A percentile compares a stretch with the other conserved stretches of the same genome.
Evolutionary conservation across 2,329 filamentous ascomycete species (phyloP).

Genomic region (Thelonectria olida): DNA sequence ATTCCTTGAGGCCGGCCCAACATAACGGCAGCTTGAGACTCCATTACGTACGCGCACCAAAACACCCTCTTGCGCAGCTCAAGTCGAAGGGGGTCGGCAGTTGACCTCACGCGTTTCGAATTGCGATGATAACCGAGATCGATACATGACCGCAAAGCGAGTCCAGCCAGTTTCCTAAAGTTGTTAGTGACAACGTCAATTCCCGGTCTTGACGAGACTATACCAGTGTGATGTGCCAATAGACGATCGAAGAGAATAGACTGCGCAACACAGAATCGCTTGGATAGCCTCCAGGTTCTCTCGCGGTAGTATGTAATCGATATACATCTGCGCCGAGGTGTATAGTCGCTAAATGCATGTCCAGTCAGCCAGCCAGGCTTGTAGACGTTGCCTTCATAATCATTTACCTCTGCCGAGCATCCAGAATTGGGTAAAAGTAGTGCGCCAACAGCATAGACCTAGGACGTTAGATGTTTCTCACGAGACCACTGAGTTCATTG

Average conservation of each 20-base stretch:
- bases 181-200: background rate
- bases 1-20: constrained; percentile 14
- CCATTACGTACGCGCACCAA: constrained; percentile 20
- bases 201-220: background rate
- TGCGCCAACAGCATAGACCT: constrained; percentile 30
- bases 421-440: constrained; percentile 17
- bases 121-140: constrained; percentile 20
- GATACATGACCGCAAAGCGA: constrained; percentile 18
- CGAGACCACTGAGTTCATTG: background rate
- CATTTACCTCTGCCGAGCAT: constrained; percentile 7
- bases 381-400: too few species aligned
- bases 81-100: background rate
- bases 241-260: background rate
- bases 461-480: background rate
- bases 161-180: constrained; percentile 14
- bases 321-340: constrained; percentile 31
- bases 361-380: too few species aligned
- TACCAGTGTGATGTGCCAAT: constrained; percentile 1
- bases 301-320: constrained; percentile 22
- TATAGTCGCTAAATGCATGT: constrained; percentile 36
- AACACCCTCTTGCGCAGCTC: constrained; percentile 15
- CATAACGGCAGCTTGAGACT: constrained; percentile 5
- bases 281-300: constrained; percentile 1
- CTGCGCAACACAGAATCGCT: background rate
- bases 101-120: background rate